Percentiles rank a stretch among this genome's conserved stretches.
Conservation (phyloP, 495 filamentous ascomycete genomes). For the Penicillium steckii region DNA sequence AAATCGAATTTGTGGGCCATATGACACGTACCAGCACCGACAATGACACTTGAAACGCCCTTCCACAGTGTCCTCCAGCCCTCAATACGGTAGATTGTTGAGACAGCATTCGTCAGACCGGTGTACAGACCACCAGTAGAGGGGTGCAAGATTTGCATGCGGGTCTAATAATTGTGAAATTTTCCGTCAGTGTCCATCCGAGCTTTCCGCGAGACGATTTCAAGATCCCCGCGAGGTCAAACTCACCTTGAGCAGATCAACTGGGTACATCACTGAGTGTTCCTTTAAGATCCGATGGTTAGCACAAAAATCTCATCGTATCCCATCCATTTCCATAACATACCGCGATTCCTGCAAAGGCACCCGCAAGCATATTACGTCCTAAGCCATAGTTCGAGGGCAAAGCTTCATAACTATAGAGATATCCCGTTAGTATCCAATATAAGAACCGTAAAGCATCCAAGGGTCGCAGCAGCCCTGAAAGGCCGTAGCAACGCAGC, state of each 20-base stretch:
- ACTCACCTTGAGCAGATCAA: slow-evolving; percentile 94
- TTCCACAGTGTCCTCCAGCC: slow-evolving; percentile 91
- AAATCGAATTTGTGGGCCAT: not conserved
- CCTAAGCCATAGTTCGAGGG: slow-evolving; percentile 67
- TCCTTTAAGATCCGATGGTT: slow-evolving; percentile 45
- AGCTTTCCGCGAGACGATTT: not conserved
- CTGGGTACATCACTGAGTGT: slow-evolving; percentile 97
- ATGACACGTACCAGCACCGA: slow-evolving; percentile 74
- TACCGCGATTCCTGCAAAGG: slow-evolving; percentile 97
- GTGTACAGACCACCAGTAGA: slow-evolving; percentile 82
- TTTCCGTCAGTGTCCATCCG: not conserved
- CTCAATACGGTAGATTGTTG: slow-evolving; percentile 86
- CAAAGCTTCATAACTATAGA: slow-evolving; percentile 63
- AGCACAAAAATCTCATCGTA: slow-evolving; percentile 11
- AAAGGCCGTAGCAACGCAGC: not conserved
- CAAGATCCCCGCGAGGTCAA: slow-evolving; percentile 12
- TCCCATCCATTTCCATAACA: slow-evolving; percentile 7
- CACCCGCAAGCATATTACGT: slow-evolving; percentile 87
- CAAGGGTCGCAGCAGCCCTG: not conserved
- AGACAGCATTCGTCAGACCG: slow-evolving; percentile 87
- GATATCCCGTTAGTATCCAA: slow-evolving; percentile 20
- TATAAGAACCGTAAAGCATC: not conserved
- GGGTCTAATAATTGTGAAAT: slow-evolving; percentile 59
- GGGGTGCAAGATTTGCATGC: slow-evolving; percentile 95
- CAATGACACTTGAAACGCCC: slow-evolving; percentile 92